A percentile compares a stretch with the other conserved stretches of the same genome.
These are phyloP conservation scores for Talaromyces marneffei DNA, from an alignment of 2,329 filamentous ascomycete species.

Conservation along the genomic window DNA sequence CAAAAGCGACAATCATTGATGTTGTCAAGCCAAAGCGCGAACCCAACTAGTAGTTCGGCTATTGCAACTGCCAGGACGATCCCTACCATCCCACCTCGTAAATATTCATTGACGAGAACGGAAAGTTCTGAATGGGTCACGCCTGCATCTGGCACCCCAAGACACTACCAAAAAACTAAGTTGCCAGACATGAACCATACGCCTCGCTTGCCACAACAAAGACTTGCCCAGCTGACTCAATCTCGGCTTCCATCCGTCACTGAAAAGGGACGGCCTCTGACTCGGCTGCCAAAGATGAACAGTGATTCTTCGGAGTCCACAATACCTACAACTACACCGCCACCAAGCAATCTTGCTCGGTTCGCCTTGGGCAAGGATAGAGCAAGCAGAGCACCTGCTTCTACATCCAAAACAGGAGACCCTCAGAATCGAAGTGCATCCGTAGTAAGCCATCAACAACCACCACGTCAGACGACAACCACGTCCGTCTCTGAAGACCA, in stretches of 20 bases:
- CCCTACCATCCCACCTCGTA: slow-evolving; percentile 3
- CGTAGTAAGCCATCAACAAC: background rate
- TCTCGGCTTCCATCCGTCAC: slow-evolving; percentile 5
- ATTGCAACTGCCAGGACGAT: background rate
- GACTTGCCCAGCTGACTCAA: background rate
- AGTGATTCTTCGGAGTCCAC: background rate
- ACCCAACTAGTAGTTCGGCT: background rate
- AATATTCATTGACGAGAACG: slow-evolving; percentile 7
- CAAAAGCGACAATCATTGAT: slow-evolving; percentile 7
- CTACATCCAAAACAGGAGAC: background rate
- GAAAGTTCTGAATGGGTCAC: background rate
- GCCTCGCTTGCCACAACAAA: slow-evolving; percentile 2
- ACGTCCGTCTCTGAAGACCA: background rate
- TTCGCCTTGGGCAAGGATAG: slow-evolving; percentile 6
- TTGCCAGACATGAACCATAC: background rate
- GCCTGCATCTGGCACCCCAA: background rate
- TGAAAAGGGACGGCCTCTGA: background rate
- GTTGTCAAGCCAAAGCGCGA: background rate
- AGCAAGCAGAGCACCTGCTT: background rate
- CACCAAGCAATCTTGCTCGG: slow-evolving; percentile 1
- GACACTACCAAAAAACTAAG: background rate
- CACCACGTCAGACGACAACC: background rate
- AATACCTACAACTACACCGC: background rate
- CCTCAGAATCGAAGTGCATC: background rate
- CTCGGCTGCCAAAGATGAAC: slow-evolving; percentile 1